Base-by-base conservation (phyloP, 768 basidiomycete genomes). In the Leccinum obscurum region DNA sequence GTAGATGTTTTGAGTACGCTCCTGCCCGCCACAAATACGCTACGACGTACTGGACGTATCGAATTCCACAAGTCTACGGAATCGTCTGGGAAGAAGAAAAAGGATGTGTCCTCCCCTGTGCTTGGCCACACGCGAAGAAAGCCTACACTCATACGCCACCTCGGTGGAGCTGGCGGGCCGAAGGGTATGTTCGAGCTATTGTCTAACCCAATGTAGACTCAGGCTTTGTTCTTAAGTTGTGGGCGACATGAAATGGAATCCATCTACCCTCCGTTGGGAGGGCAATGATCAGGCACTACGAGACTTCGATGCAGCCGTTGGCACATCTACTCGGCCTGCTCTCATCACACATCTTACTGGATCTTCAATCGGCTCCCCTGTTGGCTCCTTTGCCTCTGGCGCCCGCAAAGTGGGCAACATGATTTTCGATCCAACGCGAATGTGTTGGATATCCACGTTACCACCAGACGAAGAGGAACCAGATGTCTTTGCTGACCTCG, bases 241-340 rank as follows among this genome's bases (percentile, higher is more conserved):
- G 59, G 95, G 94, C 22, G 93, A 95, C 57, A 99, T 99, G 96
- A 91, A 86, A 68, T 99, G 94, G 92, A 98, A 99, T 75, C 95
- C 96, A 44, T 78, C 76, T 17, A 87, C 86, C 2, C 83, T 91
- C 15, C 89, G 93, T 37, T 99, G 96, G 96, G 96, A 99, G 79
- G 96, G 96, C 55, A 98, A 99, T 73, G 96, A 99, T 64, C 87
- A 90, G 60, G 85, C 86, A 15, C 81, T 98, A 32, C 88, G 90
- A 59, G 95, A 94, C 57, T 99, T 98, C 72, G 96, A 98, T 54
- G 77, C 77, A 17, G 88, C 83, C 15, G 83, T 91, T 52, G 86
- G 87, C 52, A 88, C 89, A 13, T 93, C 94, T 4, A 89, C 89
- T 14, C 89, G 96, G 28, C 96, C 96, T 7, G 96, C 96, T 15